Conservation (phyloP, 345 rosid species). For the Tarenaya hassleriana region DNA sequence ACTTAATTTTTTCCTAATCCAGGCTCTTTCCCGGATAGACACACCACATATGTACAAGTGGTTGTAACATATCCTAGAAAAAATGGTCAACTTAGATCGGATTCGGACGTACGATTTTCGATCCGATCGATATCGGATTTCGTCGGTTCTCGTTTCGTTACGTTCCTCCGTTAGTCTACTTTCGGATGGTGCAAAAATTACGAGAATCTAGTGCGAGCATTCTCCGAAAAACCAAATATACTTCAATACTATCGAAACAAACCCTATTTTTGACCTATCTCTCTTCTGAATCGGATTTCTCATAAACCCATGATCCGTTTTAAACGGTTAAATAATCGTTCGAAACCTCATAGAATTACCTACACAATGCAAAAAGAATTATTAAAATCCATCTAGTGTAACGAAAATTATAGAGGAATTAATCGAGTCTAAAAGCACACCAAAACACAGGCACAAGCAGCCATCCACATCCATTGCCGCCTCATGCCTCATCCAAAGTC, state of each 20-base stretch:
- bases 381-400: slow-evolving; percentile 15
- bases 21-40: too few species aligned
- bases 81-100: slow-evolving; percentile 30
- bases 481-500: slow-evolving; percentile 18
- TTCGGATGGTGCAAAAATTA: slow-evolving; percentile 14
- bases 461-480: slow-evolving; percentile 22
- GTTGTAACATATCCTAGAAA: slow-evolving; percentile 23
- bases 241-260: slow-evolving; percentile 43
- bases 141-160: background rate
- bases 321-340: slow-evolving; percentile 8
- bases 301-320: slow-evolving; percentile 2
- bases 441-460: slow-evolving; percentile 28
- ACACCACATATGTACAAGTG: too few species aligned
- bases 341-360: slow-evolving; percentile 44
- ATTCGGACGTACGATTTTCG: background rate
- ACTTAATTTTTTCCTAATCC: too few species aligned
- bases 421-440: slow-evolving; percentile 70
- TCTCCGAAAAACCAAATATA: slow-evolving; percentile 14
- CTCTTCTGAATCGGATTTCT: slow-evolving; percentile 32
- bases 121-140: slow-evolving; percentile 12
- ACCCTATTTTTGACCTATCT: slow-evolving; percentile 50
- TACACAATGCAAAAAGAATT: slow-evolving; percentile 23
- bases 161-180: slow-evolving; percentile 30
- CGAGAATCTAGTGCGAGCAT: background rate
- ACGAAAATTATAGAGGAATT: slow-evolving; percentile 24